These are phyloP conservation scores for Corinectria fuckeliana DNA, from an alignment of 2,329 filamentous ascomycete species.

Conservation along the genomic window DNA sequence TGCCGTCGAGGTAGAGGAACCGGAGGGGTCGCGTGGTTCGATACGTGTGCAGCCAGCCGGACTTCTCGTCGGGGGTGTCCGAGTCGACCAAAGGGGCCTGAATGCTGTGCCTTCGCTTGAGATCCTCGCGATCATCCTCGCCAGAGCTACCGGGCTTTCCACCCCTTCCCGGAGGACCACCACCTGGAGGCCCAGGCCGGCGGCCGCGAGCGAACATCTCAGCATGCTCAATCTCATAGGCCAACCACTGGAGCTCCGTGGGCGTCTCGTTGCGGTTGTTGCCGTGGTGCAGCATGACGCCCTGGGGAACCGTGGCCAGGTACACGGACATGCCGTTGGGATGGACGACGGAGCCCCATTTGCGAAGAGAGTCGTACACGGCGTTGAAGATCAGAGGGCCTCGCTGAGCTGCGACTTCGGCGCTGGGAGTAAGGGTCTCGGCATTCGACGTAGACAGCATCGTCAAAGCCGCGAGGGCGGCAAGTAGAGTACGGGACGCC, in stretches of 20 bases:
- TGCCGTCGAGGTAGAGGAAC: constrained; percentile 65
- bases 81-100: neutral
- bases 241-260: constrained; percentile 63
- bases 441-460: neutral
- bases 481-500: neutral
- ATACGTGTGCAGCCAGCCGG: constrained; percentile 63
- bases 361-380: constrained; percentile 65
- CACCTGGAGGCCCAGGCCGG: neutral
- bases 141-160: neutral
- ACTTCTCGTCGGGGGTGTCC: neutral
- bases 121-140: neutral
- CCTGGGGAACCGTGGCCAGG: constrained; percentile 59
- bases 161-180: neutral
- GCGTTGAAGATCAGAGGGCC: constrained; percentile 65
- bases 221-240: constrained; percentile 69
- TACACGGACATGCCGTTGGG: constrained; percentile 71
- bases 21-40: constrained; percentile 52
- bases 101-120: neutral
- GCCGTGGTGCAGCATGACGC: constrained; percentile 65
- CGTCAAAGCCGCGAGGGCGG: constrained; percentile 9
- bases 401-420: constrained; percentile 10
- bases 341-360: constrained; percentile 67
- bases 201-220: constrained; percentile 55
- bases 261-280: constrained; percentile 49
- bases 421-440: neutral